phyloP scores from a whole-genome alignment of 345 rosid genomes.

The Corymbia maculata region DNA sequence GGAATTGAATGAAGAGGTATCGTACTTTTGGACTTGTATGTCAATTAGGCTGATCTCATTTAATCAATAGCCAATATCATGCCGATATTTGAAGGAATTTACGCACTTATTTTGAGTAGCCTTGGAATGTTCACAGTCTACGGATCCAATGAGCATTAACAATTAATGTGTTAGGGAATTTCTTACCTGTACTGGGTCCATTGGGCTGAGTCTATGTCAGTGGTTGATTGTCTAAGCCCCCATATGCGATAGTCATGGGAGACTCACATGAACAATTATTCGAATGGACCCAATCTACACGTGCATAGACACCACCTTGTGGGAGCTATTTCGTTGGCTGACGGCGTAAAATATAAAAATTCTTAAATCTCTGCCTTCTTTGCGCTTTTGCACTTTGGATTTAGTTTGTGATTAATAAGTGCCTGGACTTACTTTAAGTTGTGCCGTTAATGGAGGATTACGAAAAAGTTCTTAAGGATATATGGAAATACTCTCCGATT shows the following conservation, averaged over 20 bases:
- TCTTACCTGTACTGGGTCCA: not conserved
- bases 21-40: rapidly evolving
- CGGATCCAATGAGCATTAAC: rapidly evolving
- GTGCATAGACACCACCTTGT: too few relatives aligned
- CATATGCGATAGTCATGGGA: not conserved
- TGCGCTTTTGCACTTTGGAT: too few relatives aligned
- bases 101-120: not conserved
- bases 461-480: too few relatives aligned
- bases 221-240: not conserved
- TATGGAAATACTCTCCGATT: too few relatives aligned
- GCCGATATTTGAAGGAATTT: not conserved
- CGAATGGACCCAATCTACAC: not conserved
- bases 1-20: not conserved
- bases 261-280: not conserved
- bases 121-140: not conserved
- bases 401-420: too few relatives aligned
- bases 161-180: not conserved
- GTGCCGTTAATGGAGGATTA: too few relatives aligned
- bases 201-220: rapidly evolving
- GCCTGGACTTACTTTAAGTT: too few relatives aligned
- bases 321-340: too few relatives aligned
- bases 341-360: too few relatives aligned
- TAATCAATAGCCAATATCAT: not conserved
- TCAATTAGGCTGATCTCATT: not conserved
- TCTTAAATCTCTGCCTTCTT: too few relatives aligned